Percentiles rank a stretch among this genome's conserved stretches.
Evolutionary conservation across 2,329 filamentous ascomycete species (phyloP).

Genomic region (Fusarium citri): DNA sequence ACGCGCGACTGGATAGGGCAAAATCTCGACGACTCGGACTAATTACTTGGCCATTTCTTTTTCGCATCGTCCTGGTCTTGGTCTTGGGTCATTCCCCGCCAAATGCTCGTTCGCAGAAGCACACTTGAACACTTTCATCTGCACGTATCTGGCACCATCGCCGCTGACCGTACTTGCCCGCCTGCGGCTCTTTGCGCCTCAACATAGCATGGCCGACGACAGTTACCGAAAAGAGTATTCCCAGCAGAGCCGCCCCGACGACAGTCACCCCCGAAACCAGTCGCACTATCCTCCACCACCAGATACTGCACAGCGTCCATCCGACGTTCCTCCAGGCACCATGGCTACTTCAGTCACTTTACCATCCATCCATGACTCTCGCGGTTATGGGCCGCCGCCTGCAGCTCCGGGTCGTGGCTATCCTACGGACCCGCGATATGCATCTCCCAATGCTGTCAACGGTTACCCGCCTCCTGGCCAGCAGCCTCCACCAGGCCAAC

Average conservation of each 20-base stretch:
- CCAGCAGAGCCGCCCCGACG: constrained; percentile 53
- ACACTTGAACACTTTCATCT: constrained; percentile 10
- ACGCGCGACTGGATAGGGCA: constrained; percentile 7
- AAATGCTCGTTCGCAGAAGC: constrained; percentile 40
- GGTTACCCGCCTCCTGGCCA: constrained; percentile 58
- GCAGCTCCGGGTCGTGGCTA: constrained; percentile 51
- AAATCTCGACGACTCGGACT: constrained; percentile 23
- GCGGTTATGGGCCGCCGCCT: constrained; percentile 51
- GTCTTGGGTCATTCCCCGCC: constrained; percentile 17
- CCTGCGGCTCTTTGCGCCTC: constrained; percentile 44
- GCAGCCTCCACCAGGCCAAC: constrained; percentile 43
- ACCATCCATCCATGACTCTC: constrained; percentile 63
- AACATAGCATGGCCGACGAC: constrained; percentile 56
- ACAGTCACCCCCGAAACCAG: constrained; percentile 57
- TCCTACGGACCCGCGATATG: constrained; percentile 54
- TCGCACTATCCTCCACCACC: constrained; percentile 55
- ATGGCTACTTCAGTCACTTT: constrained; percentile 61
- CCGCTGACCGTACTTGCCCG: constrained; percentile 39
- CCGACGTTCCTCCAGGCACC: constrained; percentile 46
- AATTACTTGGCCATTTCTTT: constrained; percentile 12
- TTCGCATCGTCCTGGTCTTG: constrained; percentile 12
- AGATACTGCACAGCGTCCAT: constrained; percentile 54
- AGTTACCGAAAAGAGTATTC: constrained; percentile 53
- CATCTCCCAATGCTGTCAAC: constrained; percentile 59
- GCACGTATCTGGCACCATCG: constrained; percentile 26